Base-by-base conservation (phyloP, 2,329 filamentous ascomycete species). In the Biscogniauxia sp. region DNA sequence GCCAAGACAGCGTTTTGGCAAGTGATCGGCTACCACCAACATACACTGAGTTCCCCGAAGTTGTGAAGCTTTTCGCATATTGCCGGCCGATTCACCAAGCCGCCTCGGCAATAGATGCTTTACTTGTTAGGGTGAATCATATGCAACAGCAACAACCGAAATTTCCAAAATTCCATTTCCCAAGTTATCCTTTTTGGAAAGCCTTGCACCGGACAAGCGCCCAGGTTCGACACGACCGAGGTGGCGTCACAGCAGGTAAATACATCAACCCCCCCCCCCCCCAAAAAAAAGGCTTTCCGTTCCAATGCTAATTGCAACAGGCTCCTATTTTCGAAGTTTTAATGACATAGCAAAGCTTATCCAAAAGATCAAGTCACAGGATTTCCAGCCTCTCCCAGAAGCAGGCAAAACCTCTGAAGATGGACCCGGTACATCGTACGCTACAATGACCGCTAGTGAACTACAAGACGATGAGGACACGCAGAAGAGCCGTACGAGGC, bases 211-310 rank as follows among this genome's bases (percentile, higher is more conserved):
- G 83, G 37, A 80, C 81, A 5, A 86, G 86, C 66, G 76, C 79
- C 2, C 83, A 85, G 64, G 83, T 86, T 4, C 76, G 83, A 32
- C 84, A 87, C 64, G 84, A 87, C 66, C 77, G 84, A 61, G 84
- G 84, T 19, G 83, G 84, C 23, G 76, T 84, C 20, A 85, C 84
- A 4, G 83, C 83, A 5, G 82, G 82, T 69, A 73, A 76, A 66
- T 26, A 69, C 37, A 52, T 20, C 11, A 41, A 20, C n/a, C n/a
- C n/a, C n/a, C n/a, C n/a, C n/a, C n/a, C n/a, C n/a, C n/a, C n/a
- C n/a, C 1, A 41, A 2, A 20, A 50, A 54, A n/a, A 17, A 59
- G 13, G 15, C 15, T 45, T 45, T 5, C 15, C 4, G 5, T 11
- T 1, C 11, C 37, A 49, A 53, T 49, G n/a, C 57, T 68, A n/a